These are phyloP conservation scores for Populus tremula DNA, from an alignment of 345 rosid genomes.

Conservation along the genomic window DNA sequence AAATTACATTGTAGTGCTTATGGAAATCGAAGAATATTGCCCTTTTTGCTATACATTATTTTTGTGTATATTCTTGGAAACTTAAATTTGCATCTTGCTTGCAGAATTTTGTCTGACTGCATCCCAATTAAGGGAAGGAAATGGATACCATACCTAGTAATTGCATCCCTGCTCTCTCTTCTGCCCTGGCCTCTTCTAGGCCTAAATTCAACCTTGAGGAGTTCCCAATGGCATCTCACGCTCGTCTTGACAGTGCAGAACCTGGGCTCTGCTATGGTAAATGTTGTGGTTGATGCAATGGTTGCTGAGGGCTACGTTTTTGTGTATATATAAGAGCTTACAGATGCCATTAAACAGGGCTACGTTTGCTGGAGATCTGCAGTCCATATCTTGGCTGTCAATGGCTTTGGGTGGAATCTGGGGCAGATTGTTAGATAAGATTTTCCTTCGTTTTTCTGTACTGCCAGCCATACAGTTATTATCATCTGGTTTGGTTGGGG, in stretches of 20 bases:
- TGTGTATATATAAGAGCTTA: background rate
- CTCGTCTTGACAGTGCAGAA: slow-evolving; percentile 78
- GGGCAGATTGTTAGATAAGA: slow-evolving; percentile 69
- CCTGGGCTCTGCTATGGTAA: slow-evolving; percentile 94
- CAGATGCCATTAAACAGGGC: slow-evolving; percentile 48
- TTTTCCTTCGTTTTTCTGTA: slow-evolving; percentile 72
- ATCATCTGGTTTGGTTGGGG: slow-evolving; percentile 74
- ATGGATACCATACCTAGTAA: slow-evolving; percentile 77
- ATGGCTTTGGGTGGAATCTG: slow-evolving; percentile 94
- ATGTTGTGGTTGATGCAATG: slow-evolving; percentile 97
- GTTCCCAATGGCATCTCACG: slow-evolving; percentile 57
- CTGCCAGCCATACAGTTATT: slow-evolving; percentile 70
- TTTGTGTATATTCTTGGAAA: slow-evolving; percentile 4
- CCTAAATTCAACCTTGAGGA: slow-evolving; percentile 47
- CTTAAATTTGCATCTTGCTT: slow-evolving; percentile 2
- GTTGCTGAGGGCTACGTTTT: slow-evolving; percentile 58
- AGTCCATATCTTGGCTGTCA: slow-evolving; percentile 83
- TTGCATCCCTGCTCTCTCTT: slow-evolving; percentile 73
- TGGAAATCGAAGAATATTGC: background rate
- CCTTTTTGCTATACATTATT: background rate
- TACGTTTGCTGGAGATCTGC: slow-evolving; percentile 91
- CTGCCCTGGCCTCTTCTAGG: slow-evolving; percentile 89
- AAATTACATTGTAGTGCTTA: background rate
- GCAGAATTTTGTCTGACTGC: slow-evolving; percentile 90
- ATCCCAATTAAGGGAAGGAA: slow-evolving; percentile 81